phyloP scores from a whole-genome alignment of 2,329 filamentous ascomycete genomes.

The Cyphellophora europaea region DNA sequence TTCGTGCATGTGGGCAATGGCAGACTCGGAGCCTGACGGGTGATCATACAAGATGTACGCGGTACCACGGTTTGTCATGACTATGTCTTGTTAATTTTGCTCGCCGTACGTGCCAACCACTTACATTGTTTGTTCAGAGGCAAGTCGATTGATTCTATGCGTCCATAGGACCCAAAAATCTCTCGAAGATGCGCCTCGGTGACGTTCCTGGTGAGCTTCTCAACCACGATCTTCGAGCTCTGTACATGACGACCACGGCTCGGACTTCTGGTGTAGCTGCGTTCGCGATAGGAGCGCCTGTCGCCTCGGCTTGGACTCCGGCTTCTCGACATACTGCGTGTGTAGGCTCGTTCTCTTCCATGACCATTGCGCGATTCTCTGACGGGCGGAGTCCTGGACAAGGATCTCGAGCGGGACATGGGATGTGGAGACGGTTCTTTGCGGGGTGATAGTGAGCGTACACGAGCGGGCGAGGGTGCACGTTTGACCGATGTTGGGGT shows the following conservation, averaged over 20 bases:
- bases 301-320: slow-evolving; percentile 31
- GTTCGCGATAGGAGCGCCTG: slow-evolving; percentile 26
- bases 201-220: slow-evolving; percentile 91
- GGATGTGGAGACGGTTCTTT: slow-evolving; percentile 28
- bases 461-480: slow-evolving; percentile 10
- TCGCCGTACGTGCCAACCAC: slow-evolving; percentile 21
- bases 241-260: slow-evolving; percentile 20
- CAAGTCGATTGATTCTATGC: slow-evolving; percentile 77
- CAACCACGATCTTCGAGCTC: slow-evolving; percentile 72
- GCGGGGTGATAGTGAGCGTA: slow-evolving; percentile 21
- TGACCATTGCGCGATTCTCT: slow-evolving; percentile 20
- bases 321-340: slow-evolving; percentile 23
- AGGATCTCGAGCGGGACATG: slow-evolving; percentile 3
- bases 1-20: slow-evolving; percentile 96
- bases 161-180: slow-evolving; percentile 83
- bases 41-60: slow-evolving; percentile 82
- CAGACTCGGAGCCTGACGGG: slow-evolving; percentile 70
- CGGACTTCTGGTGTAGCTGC: slow-evolving; percentile 27
- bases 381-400: slow-evolving; percentile 16
- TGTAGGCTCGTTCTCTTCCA: slow-evolving; percentile 12
- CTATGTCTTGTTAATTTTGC: slow-evolving; percentile 34
- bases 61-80: slow-evolving; percentile 82
- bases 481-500: slow-evolving; percentile 14
- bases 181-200: slow-evolving; percentile 80
- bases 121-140: slow-evolving; percentile 80